A percentile compares a stretch with the other conserved stretches of the same genome.
phyloP scores from a whole-genome alignment of 75 land plant species.

The Pseudotsuga menziesii region DNA sequence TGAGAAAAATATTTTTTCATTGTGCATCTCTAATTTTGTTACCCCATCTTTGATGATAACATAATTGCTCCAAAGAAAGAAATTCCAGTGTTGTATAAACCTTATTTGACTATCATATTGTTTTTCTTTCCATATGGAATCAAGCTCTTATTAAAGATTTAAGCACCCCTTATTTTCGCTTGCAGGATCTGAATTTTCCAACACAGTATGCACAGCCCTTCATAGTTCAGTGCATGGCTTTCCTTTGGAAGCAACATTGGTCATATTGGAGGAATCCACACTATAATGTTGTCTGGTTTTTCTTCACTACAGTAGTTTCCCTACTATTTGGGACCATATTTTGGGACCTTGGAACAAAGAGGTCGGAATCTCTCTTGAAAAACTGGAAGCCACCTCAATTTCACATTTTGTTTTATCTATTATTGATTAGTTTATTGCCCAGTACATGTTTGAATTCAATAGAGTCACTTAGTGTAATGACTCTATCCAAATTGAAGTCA shows the following conservation, averaged over 20 bases:
- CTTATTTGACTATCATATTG: background rate
- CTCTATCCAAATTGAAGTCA: no score
- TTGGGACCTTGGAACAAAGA: conserved; percentile 4
- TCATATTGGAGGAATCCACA: conserved; percentile 90
- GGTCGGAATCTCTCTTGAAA: background rate
- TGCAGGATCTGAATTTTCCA: conserved; percentile 58
- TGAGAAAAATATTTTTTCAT: no score
- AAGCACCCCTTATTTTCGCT: conserved; percentile 46
- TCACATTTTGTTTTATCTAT: no score
- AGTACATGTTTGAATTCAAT: no score
- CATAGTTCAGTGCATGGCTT: conserved; percentile 53
- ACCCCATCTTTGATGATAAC: no score
- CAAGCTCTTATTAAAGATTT: conserved; percentile 42
- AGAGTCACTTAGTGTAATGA: no score
- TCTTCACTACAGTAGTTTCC: no score
- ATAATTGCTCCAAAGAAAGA: no score
- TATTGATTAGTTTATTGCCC: no score
- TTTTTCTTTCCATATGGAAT: conserved; percentile 37
- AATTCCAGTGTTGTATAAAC: no score
- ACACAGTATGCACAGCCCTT: conserved; percentile 47
- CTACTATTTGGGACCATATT: background rate
- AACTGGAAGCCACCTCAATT: no score
- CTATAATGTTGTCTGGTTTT: conserved; percentile 50
- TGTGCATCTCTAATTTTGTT: no score
- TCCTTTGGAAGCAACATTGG: conserved; percentile 75